These are phyloP conservation scores for Macrophomina pseudophaseolina DNA, from an alignment of 2,329 filamentous ascomycete genomes.

Conservation along the genomic window DNA sequence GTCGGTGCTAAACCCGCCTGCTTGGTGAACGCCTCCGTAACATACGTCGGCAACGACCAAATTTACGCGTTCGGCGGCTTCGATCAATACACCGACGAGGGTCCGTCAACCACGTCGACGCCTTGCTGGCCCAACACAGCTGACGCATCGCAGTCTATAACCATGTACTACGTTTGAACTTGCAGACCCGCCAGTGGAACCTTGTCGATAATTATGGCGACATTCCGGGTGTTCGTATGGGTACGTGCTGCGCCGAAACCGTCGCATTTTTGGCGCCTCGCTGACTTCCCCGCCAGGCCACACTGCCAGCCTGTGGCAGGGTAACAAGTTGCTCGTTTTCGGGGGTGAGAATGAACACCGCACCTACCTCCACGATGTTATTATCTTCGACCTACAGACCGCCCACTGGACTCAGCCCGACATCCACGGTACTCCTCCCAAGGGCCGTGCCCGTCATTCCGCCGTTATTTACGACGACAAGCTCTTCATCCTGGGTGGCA, in stretches of 20 bases:
- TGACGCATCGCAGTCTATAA: conserved; percentile 73
- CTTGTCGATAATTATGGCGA: conserved; percentile 98
- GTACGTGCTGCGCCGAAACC: conserved; percentile 54
- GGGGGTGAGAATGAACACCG: conserved; percentile 98
- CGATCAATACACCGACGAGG: conserved; percentile 97
- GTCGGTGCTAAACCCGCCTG: conserved; percentile 78
- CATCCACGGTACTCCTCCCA: conserved; percentile 81
- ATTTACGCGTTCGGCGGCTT: conserved; percentile 99
- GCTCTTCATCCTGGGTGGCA: conserved; percentile 92
- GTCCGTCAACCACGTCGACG: conserved; percentile 39
- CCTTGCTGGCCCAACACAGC: conserved; percentile 20
- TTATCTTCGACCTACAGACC: conserved; percentile 92
- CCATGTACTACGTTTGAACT: conserved; percentile 87
- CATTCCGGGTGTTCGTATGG: conserved; percentile 96
- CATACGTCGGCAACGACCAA: conserved; percentile 96
- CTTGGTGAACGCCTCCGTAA: conserved; percentile 96
- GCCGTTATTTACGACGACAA: conserved; percentile 96
- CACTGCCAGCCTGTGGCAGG: conserved; percentile 91
- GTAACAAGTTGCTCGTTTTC: conserved; percentile 94
- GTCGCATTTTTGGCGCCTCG: conserved; percentile 3
- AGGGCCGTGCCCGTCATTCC: conserved; percentile 89
- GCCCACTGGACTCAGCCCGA: conserved; percentile 95
- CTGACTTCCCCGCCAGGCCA: conserved; percentile 65
- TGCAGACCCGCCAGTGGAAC: conserved; percentile 89
- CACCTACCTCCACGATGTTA: conserved; percentile 92